Conservation (phyloP, 2,329 filamentous ascomycete species). For the Cadophora sp. region DNA sequence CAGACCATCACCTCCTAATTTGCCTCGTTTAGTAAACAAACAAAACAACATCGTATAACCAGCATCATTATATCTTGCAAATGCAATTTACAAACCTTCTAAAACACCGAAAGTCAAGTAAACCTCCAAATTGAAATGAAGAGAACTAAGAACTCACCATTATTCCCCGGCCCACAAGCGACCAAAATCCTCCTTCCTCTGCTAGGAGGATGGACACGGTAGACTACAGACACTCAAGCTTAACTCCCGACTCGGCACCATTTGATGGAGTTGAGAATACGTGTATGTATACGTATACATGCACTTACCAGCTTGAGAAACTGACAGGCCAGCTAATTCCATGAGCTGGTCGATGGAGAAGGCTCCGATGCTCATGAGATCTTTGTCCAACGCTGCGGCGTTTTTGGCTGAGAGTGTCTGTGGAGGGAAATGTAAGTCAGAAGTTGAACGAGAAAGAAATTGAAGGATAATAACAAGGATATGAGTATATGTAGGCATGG, state of each 20-base stretch:
- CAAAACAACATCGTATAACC: too few species aligned
- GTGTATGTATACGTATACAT: slow-evolving; percentile 20
- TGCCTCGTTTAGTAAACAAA: neutral
- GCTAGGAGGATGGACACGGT: slow-evolving; percentile 78
- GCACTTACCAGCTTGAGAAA: slow-evolving; percentile 87
- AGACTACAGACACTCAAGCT: slow-evolving; percentile 62
- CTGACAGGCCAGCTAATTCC: slow-evolving; percentile 80
- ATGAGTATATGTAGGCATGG: too few species aligned
- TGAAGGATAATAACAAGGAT: neutral
- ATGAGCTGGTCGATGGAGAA: slow-evolving; percentile 85
- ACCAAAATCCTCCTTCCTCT: slow-evolving; percentile 79
- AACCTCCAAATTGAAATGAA: neutral
- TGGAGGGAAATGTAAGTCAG: neutral
- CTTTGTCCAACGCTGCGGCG: slow-evolving; percentile 86
- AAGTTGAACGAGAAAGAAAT: neutral
- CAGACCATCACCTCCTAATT: slow-evolving; percentile 84
- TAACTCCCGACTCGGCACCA: neutral
- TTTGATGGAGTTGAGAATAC: neutral
- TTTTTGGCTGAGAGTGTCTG: slow-evolving; percentile 88
- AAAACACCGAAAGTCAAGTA: neutral
- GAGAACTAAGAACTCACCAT: slow-evolving; percentile 54
- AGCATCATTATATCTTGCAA: too few species aligned
- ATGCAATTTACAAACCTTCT: too few species aligned
- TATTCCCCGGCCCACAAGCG: slow-evolving; percentile 87
- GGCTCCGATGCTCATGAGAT: slow-evolving; percentile 87